Base-by-base conservation (phyloP, 176 grass and related monocot genomes). In the Raddia guianensis region DNA sequence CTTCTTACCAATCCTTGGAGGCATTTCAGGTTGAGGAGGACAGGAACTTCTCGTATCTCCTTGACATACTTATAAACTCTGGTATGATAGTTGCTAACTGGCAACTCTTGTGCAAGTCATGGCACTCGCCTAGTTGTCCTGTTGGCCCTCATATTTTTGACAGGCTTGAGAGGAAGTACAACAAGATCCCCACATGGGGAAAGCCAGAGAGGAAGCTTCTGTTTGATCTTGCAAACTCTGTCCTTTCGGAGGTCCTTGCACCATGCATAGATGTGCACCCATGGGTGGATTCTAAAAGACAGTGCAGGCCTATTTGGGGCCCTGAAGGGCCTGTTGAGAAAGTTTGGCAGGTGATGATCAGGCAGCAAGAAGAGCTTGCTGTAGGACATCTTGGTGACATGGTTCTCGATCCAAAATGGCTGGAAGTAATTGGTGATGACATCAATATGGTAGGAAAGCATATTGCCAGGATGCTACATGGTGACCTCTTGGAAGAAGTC, bases 111-210 rank as follows among this genome's bases (percentile, higher is more conserved):
- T 91, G 82, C 74, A 84, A 87, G 46, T 70, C 86, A 81, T 88
- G 86, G 74, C 73, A 89, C 81, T 80, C 19, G 11, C 73, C 70
- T 57, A 70, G 76, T 47, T 89, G n/a, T 76, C 86, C 86, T 59
- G 63, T 85, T 71, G 50, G 68, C 32, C 78, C 84, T 66, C 80
- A 61, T 74, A 64, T 89, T 47, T 91, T 94, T 51, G 68, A 85
- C 59, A 91, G 67, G 68, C 89, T 94, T 87, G 92, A 94, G 80
- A 89, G 83, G 78, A 94, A 91, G 59, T 94, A 94, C 73, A 82
- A 6, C 51, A 85, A 82, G 16, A 46, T 85, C 9, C 20, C 52
- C 4, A 79, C 73, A 68, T 94, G 89, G 92, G 35, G 69, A 68
- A 94, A 80, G 49, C 50, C 83, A 58, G 89, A 94, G 74, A 91